Conservation (phyloP, 805 yeast species). For the Metschnikowia santaceciliae region DNA sequence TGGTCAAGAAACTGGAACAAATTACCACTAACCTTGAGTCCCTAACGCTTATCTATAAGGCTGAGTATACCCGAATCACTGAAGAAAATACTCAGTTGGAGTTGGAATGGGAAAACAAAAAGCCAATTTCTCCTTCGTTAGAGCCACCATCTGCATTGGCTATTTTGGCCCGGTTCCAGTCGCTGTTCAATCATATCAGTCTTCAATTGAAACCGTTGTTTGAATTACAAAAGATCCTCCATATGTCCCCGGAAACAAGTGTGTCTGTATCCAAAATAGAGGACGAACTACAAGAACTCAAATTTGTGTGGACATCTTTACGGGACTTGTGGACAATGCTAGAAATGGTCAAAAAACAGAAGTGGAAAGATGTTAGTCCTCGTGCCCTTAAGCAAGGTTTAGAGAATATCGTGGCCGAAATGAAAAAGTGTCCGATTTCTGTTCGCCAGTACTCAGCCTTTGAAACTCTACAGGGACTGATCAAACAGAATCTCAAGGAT, state of each 20-base stretch:
- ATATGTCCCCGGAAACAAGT: conserved; percentile 26
- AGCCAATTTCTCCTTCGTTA: conserved; percentile 43
- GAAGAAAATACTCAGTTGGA: conserved; percentile 27
- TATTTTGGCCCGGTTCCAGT: conserved; percentile 26
- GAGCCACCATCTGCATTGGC: conserved; percentile 44
- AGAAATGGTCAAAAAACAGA: conserved; percentile 34
- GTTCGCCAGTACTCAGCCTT: conserved; percentile 69
- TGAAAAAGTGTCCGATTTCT: conserved; percentile 52
- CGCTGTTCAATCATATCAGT: conserved; percentile 23
- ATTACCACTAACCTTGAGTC: conserved; percentile 42
- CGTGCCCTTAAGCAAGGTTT: conserved; percentile 43
- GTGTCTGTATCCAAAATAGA: conserved; percentile 27
- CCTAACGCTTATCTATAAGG: conserved; percentile 38
- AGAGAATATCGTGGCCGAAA: conserved; percentile 44
- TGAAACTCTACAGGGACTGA: conserved; percentile 46
- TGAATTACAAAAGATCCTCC: conserved; percentile 24
- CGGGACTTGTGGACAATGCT: conserved; percentile 48
- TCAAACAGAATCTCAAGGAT: conserved; percentile 40
- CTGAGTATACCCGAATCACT: conserved; percentile 36
- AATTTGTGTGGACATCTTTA: conserved; percentile 61
- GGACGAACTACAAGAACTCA: conserved; percentile 54
- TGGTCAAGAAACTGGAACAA: conserved; percentile 28
- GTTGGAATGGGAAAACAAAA: conserved; percentile 46
- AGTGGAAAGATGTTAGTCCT: conserved; percentile 51
- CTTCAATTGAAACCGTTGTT: neutral